A percentile compares a stretch with the other conserved stretches of the same genome.
Conservation (phyloP, 257 asterid species). For the Solanum bulbocastanum region DNA sequence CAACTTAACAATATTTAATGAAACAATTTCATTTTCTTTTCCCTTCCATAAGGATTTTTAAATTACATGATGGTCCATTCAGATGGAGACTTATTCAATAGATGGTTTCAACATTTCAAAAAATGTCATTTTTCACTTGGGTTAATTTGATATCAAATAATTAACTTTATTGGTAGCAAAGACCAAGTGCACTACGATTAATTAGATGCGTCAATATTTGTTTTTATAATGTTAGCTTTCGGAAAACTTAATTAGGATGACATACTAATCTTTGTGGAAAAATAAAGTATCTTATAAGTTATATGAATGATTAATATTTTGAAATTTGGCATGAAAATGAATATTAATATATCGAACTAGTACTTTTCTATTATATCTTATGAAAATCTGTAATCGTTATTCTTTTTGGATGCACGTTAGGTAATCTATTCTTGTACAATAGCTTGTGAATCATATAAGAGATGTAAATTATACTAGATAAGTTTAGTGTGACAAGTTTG, state of each 20-base stretch:
- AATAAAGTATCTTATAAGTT: neutral
- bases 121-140: neutral
- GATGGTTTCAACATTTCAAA: neutral
- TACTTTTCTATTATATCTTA: too few species aligned
- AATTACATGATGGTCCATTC: neutral
- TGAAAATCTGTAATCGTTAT: fast-evolving
- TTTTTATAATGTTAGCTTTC: neutral
- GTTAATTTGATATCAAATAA: neutral
- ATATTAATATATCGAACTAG: too few species aligned
- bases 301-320: neutral
- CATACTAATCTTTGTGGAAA: neutral
- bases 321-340: neutral
- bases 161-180: neutral
- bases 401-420: neutral
- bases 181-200: neutral
- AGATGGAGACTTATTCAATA: neutral
- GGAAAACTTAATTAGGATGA: neutral
- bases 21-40: neutral
- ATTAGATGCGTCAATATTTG: neutral
- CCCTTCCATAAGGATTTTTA: neutral
- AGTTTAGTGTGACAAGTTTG: neutral
- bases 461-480: neutral
- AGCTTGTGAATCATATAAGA: neutral
- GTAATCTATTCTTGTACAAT: neutral
- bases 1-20: neutral